Evolutionary conservation across 192 early-diverging fungal species (phyloP).

Genomic region (Coemansia sp.): DNA sequence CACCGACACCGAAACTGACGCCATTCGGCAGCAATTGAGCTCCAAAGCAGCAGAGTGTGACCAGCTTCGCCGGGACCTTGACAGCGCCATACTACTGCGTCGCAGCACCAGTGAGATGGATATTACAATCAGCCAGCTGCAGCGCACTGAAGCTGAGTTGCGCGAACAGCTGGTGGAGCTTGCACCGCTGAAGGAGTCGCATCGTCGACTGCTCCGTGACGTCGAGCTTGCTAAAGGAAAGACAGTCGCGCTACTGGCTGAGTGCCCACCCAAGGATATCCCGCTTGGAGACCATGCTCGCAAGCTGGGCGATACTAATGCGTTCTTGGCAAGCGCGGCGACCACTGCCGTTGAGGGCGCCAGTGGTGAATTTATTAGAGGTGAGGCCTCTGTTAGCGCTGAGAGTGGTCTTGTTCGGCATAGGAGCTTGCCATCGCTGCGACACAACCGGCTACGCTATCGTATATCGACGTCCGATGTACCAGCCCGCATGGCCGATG

Average conservation of each 20-base stretch:
- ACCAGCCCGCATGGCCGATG: conserved; percentile 1
- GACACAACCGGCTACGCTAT: not conserved
- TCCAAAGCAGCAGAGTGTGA: conserved; percentile 6
- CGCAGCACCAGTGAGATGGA: not conserved
- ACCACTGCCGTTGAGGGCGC: conserved; percentile 19
- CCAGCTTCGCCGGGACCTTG: not conserved
- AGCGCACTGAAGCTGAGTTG: conserved; percentile 6
- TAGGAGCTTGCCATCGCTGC: conserved; percentile 16
- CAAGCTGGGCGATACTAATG: conserved; percentile 18
- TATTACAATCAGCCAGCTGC: conserved; percentile 1
- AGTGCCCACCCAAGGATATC: conserved; percentile 1
- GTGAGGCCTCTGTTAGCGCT: not conserved
- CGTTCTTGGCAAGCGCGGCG: conserved; percentile 14
- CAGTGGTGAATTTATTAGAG: not conserved
- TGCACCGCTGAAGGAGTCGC: conserved; percentile 7
- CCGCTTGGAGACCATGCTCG: conserved; percentile 18
- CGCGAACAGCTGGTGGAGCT: conserved; percentile 21
- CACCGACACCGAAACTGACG: not conserved
- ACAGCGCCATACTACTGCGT: not conserved
- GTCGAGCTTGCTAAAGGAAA: conserved; percentile 9
- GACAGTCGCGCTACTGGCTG: not conserved
- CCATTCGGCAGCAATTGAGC: conserved; percentile 11
- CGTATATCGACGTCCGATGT: too few species aligned
- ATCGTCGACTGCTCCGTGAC: conserved; percentile 5
- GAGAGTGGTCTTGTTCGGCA: conserved; percentile 9